A percentile compares a stretch with the other conserved stretches of the same genome.
Evolutionary conservation across 2,329 filamentous ascomycete genomes (phyloP).

Genomic region (Chalaropsis ovoidea): DNA sequence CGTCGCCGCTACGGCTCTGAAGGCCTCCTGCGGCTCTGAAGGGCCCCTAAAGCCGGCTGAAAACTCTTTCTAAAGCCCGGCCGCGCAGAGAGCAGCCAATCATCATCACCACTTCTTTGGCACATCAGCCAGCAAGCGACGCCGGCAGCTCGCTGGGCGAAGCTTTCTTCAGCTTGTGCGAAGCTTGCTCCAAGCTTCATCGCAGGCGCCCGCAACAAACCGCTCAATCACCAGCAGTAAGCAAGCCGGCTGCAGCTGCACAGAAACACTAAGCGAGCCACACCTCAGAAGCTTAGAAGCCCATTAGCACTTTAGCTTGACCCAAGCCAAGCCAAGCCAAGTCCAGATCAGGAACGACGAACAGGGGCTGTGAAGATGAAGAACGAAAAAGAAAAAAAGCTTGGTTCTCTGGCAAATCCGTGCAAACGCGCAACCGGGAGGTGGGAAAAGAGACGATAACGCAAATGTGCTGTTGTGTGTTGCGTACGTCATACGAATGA

Average conservation of each 20-base stretch:
- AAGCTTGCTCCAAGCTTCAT: neutral
- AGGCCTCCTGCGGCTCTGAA: neutral
- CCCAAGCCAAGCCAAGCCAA: neutral
- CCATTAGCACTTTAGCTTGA: neutral
- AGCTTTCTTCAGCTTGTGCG: neutral
- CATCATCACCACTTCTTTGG: neutral
- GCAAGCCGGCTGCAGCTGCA: neutral
- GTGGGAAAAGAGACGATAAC: neutral
- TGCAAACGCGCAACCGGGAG: neutral
- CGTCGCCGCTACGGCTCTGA: neutral
- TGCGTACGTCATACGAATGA: neutral
- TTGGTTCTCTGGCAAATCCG: neutral
- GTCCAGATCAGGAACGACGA: neutral
- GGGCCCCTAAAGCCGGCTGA: neutral
- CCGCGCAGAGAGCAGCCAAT: neutral
- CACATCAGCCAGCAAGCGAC: neutral
- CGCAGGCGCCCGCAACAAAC: neutral
- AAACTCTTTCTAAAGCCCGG: neutral
- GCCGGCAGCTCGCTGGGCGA: neutral
- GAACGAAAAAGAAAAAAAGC: constrained; percentile 1
- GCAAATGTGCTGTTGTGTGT: neutral
- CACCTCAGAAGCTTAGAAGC: neutral
- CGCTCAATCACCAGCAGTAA: neutral
- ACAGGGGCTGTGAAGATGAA: constrained; percentile 4
- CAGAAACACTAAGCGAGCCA: neutral